Base-by-base conservation (phyloP, 495 filamentous ascomycete genomes). In the Penicillium salamii region DNA sequence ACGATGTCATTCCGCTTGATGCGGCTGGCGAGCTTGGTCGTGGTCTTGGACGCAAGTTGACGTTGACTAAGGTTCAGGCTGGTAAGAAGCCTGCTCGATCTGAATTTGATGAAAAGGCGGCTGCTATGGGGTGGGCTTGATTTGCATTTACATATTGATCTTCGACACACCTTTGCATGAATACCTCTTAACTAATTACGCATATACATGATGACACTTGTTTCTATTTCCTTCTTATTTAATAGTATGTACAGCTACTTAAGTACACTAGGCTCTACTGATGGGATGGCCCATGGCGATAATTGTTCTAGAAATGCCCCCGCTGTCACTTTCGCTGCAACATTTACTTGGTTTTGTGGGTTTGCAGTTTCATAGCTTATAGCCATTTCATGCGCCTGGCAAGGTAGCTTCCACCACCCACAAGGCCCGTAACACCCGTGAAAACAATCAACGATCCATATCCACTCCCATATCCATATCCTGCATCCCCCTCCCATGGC, bases 361-460 rank as follows among this genome's bases (percentile, higher is more conserved):
- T n/a, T n/a, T n/a, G n/a, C n/a, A n/a, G n/a, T n/a, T n/a, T n/a
- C n/a, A n/a, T n/a, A 37, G 18, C 33, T 37, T 26, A 53, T 7
- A 53, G n/a, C 44, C 44, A 53, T 18, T 36, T 50, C 42, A 58
- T 26, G 28, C 42, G 38, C 18, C 47, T 59, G 3, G 53, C 62
- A 15, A 63, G 13, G 20, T 69, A 49, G 15, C 67, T 64, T 21
- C 62, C 60, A 14, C 69, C 68, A 3, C 72, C 69, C 4, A 74
- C 42, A 11, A 73, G 21, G 0, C 69, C 68, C 1, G 72, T 71
- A 1, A 67, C 56, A 1, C 73, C 72, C 8, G 69, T 73, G 53
- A 74, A 77, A 15, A 69, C 49, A 33, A 77, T 70, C 39, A 77
- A 37, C 12, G 50, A 28, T 5, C 70, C 69, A 52, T 67, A 77